Evolutionary conservation across 345 rosid genomes (phyloP), one percentile per base, ranked within the genome.

Genomic region (Firmiana major): DNA sequence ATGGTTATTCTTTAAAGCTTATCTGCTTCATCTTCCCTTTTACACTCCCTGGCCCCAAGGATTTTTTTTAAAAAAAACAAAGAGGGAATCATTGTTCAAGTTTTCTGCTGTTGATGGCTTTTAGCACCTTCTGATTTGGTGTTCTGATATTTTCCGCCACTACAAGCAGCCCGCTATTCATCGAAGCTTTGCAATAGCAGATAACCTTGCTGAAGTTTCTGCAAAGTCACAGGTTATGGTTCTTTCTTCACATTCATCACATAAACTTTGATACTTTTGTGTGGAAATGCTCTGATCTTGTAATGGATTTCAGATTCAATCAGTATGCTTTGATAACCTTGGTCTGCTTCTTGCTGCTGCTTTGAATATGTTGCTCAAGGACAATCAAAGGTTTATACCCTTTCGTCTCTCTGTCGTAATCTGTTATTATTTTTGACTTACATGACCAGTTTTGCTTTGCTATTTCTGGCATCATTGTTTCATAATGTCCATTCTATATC

Each of bases 171-270:
- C 98, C 75, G 88, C 97, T 64, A 84, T 94, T 78, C 96, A 92
- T 83, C 83, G 91, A 73, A 94, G 98, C 87, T 94, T 94, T 88
- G 96, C 98, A n/a, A 74, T 94, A 71, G 93, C 90, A 31, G 97
- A 91, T 87, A 94, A 94, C 86, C 89, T 92, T 45, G 98, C 97
- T 84, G 98, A 94, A 90, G 89, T 92, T 79, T 92, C 98, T 76
- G 97, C 97, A 2, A 94, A 94, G 83, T 85, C 98, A 60, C 97
- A 94, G 92, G 97, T 94, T 71, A 51, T 46, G 13, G 49, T 42
- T 69, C 71, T 62, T 55, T 59, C 58, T 54, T 72, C 22, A 54
- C 79, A 22, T 55, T 48, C 45, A 26, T 62, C 24, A 34, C 63
- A 28, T 80, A 49, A 62, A 46, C 51, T 48, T 51, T 60, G 31